Base-by-base conservation (phyloP, 441 rosid species). In the Manihot esculenta region DNA sequence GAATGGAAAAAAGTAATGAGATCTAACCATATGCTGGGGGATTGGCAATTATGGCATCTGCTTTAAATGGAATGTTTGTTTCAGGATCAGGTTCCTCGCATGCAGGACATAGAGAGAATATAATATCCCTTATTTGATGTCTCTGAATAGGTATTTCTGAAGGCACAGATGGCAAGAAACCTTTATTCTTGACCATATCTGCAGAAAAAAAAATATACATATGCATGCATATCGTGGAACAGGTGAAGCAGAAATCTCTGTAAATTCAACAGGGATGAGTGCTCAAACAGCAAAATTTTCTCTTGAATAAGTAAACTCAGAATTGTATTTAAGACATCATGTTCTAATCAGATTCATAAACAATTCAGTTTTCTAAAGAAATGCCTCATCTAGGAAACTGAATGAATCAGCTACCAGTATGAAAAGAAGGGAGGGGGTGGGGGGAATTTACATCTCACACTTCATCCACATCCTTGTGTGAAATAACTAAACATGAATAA, bases 161-260 rank as follows among this genome's bases (percentile, higher is more conserved):
- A 75, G 99, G 99, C 63, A 88, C 95, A 21, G 99, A 88, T 26
- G 99, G 99, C 85, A 95, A 77, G 85, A 95, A 95, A 23, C 98
- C 99, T 81, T 95, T 93, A 80, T 93, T 95, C 84, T 95, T 93
- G 59, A 95, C 99, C 99, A 95, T 93, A 78, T 95, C 99, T 93
- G 96, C 76, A 73, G 76, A 35, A 57, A 27, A 75, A 80, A 79
- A 62, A 54, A 26, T 7, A 38, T 17, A n/a, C n/a, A n/a, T n/a
- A n/a, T n/a, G n/a, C n/a, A n/a, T n/a, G n/a, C n/a, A n/a, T n/a
- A n/a, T n/a, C n/a, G n/a, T n/a, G n/a, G 0, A 26, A 63, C 13
- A 44, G 18, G 10, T 0, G 47, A 21, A 20, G 18, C 50, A 42
- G 2, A 7, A 62, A 23, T 7, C 45, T 61, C 50, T 41, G 11